A percentile compares a stretch with the other conserved stretches of the same genome.
Evolutionary conservation across 352 stramenopile genomes (phyloP).

Genomic region (Blastocystis sp.): DNA sequence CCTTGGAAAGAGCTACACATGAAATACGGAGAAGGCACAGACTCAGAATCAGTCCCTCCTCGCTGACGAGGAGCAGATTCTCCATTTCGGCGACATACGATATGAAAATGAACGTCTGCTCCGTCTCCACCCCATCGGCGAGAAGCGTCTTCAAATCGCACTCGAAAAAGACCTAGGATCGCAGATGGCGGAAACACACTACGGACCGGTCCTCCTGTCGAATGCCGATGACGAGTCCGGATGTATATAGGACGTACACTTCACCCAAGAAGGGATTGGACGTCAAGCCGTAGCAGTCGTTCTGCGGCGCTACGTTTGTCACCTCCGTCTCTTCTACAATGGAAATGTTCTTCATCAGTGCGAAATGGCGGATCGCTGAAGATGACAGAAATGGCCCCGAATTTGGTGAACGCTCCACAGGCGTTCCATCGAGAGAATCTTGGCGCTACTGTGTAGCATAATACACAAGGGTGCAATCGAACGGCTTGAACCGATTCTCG

Average conservation of each 20-base stretch:
- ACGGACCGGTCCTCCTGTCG: not conserved
- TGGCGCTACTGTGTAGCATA: too few relatives aligned
- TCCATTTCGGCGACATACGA: conserved; percentile 68
- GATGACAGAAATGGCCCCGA: too few relatives aligned
- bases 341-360: conserved; percentile 53
- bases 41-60: conserved; percentile 45
- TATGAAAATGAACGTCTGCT: conserved; percentile 38
- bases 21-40: not conserved
- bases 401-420: too few relatives aligned
- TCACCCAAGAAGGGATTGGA: conserved; percentile 50
- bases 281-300: conserved; percentile 7
- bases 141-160: conserved; percentile 15
- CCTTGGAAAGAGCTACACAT: conserved; percentile 25
- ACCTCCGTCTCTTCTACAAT: conserved; percentile 33
- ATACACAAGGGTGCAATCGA: too few relatives aligned
- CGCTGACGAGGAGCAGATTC: conserved; percentile 20
- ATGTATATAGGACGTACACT: conserved; percentile 11
- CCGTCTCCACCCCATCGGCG: not conserved
- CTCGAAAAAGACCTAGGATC: conserved; percentile 46
- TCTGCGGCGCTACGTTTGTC: not conserved
- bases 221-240: conserved; percentile 34
- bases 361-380: not conserved
- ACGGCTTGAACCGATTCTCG: too few relatives aligned
- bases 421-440: too few relatives aligned
- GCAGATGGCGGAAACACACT: not conserved